phyloP scores from a whole-genome alignment of 1,284 basidiomycete genomes.

The Cutaneotrichosporon mucoides region DNA sequence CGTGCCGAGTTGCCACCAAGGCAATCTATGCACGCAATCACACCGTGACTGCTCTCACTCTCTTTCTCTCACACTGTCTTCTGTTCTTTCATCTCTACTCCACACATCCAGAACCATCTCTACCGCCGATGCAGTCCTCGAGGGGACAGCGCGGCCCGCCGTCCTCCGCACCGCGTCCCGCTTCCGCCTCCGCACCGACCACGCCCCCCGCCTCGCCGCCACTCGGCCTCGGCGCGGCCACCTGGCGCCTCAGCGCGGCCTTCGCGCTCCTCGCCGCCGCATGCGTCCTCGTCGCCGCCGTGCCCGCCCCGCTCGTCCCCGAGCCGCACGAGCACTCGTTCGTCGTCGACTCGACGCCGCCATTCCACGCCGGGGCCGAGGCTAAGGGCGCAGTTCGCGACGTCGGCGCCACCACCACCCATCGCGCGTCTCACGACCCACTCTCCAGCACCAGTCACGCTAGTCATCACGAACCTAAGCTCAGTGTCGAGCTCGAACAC shows the following conservation, averaged over 20 bases:
- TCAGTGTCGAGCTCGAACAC: too few species aligned
- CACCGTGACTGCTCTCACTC: too few species aligned
- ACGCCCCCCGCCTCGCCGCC: not conserved
- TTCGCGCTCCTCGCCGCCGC: not conserved
- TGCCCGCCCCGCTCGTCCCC: constrained; percentile 4
- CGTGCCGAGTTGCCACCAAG: too few species aligned
- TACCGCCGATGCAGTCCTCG: not conserved
- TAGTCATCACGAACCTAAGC: too few species aligned
- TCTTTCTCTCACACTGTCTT: too few species aligned
- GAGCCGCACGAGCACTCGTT: not conserved
- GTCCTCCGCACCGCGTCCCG: not conserved
- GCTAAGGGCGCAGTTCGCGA: too few species aligned
- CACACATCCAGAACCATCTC: not conserved
- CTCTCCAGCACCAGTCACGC: too few species aligned
- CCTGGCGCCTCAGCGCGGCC: not conserved
- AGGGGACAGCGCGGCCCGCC: not conserved
- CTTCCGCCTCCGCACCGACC: too few species aligned
- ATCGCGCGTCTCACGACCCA: too few species aligned
- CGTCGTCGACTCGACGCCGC: not conserved
- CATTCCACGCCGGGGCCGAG: not conserved
- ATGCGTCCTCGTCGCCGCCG: not conserved
- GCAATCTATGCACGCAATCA: too few species aligned
- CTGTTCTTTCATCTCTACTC: not conserved
- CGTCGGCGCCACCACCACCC: too few species aligned
- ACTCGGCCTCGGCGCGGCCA: not conserved